These are phyloP conservation scores for Diaporthe helianthi DNA, from an alignment of 2,329 filamentous ascomycete genomes.

Conservation along the genomic window DNA sequence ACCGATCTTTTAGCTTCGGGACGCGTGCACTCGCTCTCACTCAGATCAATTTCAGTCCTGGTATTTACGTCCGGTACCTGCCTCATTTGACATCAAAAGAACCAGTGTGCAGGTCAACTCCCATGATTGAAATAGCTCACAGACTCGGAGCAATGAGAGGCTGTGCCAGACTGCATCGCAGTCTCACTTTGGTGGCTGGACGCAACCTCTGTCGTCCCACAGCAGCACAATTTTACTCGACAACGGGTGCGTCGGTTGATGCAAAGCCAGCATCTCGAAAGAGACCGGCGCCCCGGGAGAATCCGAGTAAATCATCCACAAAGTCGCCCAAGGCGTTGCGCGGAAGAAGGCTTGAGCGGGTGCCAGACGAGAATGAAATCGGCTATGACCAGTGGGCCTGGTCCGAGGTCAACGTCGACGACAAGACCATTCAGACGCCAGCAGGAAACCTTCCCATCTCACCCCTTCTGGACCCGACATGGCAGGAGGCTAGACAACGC, in stretches of 20 bases:
- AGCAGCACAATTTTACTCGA: conserved; percentile 25
- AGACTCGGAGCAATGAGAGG: conserved; percentile 1
- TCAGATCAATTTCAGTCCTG: too few relatives aligned
- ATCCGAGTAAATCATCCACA: neutral
- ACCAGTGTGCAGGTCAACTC: neutral
- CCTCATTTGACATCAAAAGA: neutral
- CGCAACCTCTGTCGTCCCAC: neutral
- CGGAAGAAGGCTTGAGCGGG: neutral
- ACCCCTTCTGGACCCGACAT: conserved; percentile 60
- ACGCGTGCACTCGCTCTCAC: neutral
- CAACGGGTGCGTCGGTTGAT: neutral
- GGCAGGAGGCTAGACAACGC: conserved; percentile 53
- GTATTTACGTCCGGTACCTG: too few relatives aligned
- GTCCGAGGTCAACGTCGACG: conserved; percentile 46
- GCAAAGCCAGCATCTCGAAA: neutral
- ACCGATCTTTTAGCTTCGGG: neutral
- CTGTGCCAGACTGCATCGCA: conserved; percentile 9
- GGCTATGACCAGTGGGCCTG: conserved; percentile 19
- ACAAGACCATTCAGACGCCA: conserved; percentile 54
- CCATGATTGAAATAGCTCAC: neutral
- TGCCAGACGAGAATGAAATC: neutral
- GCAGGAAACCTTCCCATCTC: conserved; percentile 59
- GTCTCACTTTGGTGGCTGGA: neutral
- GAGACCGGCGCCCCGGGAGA: neutral
- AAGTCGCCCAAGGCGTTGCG: neutral